Evolutionary conservation across 805 yeast genomes (phyloP), one percentile per base, ranked within the genome.

Genomic region (Monosporozyma solicola): DNA sequence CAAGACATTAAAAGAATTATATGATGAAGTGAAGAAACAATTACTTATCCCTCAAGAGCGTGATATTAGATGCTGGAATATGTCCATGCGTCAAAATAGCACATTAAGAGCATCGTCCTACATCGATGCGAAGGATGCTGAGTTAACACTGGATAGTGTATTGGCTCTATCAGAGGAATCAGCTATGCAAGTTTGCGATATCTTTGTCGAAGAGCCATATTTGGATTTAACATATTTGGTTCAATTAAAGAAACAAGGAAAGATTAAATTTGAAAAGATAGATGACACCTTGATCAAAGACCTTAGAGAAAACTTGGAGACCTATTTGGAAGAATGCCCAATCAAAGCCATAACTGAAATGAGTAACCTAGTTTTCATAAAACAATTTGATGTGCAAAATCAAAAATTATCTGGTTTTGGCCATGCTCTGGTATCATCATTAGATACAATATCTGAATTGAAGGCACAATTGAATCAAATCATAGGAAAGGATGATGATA

Each of bases 361-460:
- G 4, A 61, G 62, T 3, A 48, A 41, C 25, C 49, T 76, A 39
- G 25, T 79, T 9, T 80, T 84, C 58, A 59, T 89, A 50, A 89
- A 90, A 66, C 75, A 76, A 56, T 89, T 85, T 68, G 91, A 89
- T 61, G 76, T 74, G 1, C 62, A 64, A 3, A 59, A 68, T 0
- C 85, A 82, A 63, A 65, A 73, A 5, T 64, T 88, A n/a, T 68
- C 65, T n/a, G 95, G 96, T 1, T 68, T 85, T 20, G 78, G 87
- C 0, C 86, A 87, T 60, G 64, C 75, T 3, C 67, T 74, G 20
- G 81, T 85, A 1, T 66, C 75, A 11, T 76, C 75, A 50, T 77
- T 76, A 48, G 79, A 77, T 22, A 61, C 65, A 0, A 66, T 84
- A 6, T 69, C 72, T 0, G 63, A 71, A 82, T 59, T 74, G 73